These are phyloP conservation scores for Leishmania amazonensis DNA, from an alignment of 208 protist species.

Conservation along the genomic window DNA sequence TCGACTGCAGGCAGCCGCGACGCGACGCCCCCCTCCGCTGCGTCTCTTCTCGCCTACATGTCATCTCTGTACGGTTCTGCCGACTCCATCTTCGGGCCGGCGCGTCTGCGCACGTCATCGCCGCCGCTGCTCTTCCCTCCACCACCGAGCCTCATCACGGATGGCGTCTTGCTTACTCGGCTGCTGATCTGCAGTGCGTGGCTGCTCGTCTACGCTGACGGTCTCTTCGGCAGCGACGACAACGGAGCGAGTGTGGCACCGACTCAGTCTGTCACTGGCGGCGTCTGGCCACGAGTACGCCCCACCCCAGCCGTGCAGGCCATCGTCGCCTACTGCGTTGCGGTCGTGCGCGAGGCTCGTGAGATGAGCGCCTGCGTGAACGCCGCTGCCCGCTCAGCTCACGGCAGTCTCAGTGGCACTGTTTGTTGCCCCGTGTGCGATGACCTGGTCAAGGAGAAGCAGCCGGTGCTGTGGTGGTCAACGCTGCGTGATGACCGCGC, in stretches of 20 bases:
- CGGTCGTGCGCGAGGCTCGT: constrained; percentile 48
- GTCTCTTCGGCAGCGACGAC: constrained; percentile 13
- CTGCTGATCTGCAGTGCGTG: constrained; percentile 68
- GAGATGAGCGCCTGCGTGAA: constrained; percentile 32
- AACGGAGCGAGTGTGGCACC: not conserved
- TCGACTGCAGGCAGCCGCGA: not conserved
- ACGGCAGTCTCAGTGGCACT: not conserved
- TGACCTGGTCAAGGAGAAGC: constrained; percentile 26
- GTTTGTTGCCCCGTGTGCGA: constrained; percentile 55
- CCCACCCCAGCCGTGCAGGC: constrained; percentile 20
- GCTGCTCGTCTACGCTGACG: constrained; percentile 49
- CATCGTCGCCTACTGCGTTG: constrained; percentile 38
- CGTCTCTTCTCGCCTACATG: not conserved
- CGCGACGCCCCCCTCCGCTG: not conserved
- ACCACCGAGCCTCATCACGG: constrained; percentile 51
- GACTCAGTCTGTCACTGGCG: not conserved
- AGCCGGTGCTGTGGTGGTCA: constrained; percentile 33
- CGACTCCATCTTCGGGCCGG: constrained; percentile 4
- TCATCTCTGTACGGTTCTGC: not conserved
- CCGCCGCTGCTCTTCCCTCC: constrained; percentile 38
- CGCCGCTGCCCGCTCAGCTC: constrained; percentile 5
- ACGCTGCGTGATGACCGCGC: constrained; percentile 43
- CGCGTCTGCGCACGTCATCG: constrained; percentile 28
- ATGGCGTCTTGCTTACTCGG: constrained; percentile 55
- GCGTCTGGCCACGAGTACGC: constrained; percentile 12